Conservation (phyloP, 345 rosid species). For the Erodium maritimum region DNA sequence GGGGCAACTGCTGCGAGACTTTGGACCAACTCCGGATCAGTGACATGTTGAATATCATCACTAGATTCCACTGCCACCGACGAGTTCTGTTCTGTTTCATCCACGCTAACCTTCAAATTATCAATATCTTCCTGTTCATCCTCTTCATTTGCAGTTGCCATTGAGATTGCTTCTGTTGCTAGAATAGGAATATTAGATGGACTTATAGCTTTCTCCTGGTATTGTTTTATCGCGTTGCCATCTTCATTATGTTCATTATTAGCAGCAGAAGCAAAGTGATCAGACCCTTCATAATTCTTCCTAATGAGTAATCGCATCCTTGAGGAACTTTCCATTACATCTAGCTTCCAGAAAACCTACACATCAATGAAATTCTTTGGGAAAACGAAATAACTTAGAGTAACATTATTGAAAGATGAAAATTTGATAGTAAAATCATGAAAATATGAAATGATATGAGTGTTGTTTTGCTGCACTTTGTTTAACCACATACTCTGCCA, state of each 20-base stretch:
- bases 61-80: slow-evolving; percentile 33
- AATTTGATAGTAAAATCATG: too few species aligned
- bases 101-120: slow-evolving; percentile 32
- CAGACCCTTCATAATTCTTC: slow-evolving; percentile 67
- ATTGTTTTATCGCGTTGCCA: slow-evolving; percentile 29
- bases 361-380: slow-evolving; percentile 7
- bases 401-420: neutral
- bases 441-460: neutral
- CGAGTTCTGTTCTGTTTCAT: slow-evolving; percentile 33
- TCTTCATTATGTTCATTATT: slow-evolving; percentile 87
- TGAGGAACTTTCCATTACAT: slow-evolving; percentile 84
- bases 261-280: slow-evolving; percentile 90
- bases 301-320: slow-evolving; percentile 90
- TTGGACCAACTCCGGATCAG: slow-evolving; percentile 37
- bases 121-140: slow-evolving; percentile 67
- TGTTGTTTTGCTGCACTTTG: too few species aligned
- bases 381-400: neutral
- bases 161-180: slow-evolving; percentile 75
- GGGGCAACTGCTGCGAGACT: slow-evolving; percentile 53
- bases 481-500: slow-evolving; percentile 48
- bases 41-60: slow-evolving; percentile 40
- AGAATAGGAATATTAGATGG: slow-evolving; percentile 60
- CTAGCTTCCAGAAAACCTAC: slow-evolving; percentile 95
- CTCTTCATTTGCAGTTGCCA: slow-evolving; percentile 61
- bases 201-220: slow-evolving; percentile 34